Evolutionary conservation across 768 basidiomycete genomes (phyloP).

Genomic region (Trametes coccinea): DNA sequence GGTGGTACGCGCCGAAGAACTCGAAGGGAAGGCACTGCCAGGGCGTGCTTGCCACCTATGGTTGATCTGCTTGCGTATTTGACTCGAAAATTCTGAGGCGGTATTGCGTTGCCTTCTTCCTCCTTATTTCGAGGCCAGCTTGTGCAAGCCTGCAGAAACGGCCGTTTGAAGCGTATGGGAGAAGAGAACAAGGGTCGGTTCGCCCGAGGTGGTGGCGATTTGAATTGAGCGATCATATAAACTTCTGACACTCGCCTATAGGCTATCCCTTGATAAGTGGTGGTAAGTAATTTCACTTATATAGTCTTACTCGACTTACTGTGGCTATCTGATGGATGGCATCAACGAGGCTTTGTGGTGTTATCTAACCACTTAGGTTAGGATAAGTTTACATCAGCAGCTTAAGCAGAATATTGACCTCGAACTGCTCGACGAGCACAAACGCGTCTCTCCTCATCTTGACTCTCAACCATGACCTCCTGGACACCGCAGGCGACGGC

Average conservation of each 20-base stretch:
- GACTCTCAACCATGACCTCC: constrained; percentile 43
- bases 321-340: not conserved
- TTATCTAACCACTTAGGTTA: constrained; percentile 11
- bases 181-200: too few species aligned
- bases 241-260: too few species aligned
- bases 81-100: not conserved
- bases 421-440: constrained; percentile 6
- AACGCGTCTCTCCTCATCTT: constrained; percentile 26
- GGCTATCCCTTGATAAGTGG: not conserved
- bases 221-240: not conserved
- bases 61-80: constrained; percentile 3
- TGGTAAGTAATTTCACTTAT: not conserved
- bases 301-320: too few species aligned
- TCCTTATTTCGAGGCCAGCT: too few species aligned
- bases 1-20: constrained; percentile 2
- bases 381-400: constrained; percentile 16
- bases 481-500: constrained; percentile 87
- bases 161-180: too few species aligned
- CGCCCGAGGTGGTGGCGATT: not conserved
- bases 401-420: constrained; percentile 8
- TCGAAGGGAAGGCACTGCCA: constrained; percentile 12
- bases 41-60: not conserved
- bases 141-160: not conserved
- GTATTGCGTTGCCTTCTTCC: too few species aligned
- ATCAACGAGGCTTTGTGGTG: not conserved